These are phyloP conservation scores for Zygosaccharomyces sapae DNA, from an alignment of 1,139 yeast species.

Conservation along the genomic window DNA sequence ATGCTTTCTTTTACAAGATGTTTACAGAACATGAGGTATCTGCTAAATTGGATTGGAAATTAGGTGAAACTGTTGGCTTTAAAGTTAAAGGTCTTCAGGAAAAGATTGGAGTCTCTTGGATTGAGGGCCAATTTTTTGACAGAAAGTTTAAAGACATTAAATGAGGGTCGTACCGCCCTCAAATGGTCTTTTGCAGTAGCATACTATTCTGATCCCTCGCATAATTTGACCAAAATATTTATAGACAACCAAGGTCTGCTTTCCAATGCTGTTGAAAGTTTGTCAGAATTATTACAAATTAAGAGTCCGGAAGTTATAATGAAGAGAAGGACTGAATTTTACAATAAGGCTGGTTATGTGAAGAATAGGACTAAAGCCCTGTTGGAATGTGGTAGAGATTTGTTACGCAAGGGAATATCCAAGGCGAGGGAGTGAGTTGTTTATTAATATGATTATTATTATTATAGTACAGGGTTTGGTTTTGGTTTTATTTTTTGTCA, in stretches of 20 bases:
- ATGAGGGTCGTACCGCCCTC: constrained; percentile 68
- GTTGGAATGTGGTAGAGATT: constrained; percentile 47
- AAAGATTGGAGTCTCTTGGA: constrained; percentile 70
- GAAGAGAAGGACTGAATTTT: constrained; percentile 47
- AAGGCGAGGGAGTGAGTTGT: constrained; percentile 21
- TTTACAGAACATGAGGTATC: constrained; percentile 77
- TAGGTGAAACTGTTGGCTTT: constrained; percentile 58
- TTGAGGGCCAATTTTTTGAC: constrained; percentile 80
- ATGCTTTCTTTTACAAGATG: constrained; percentile 71
- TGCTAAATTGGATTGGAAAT: constrained; percentile 63
- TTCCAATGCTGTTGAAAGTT: constrained; percentile 70
- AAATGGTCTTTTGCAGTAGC: constrained; percentile 92
- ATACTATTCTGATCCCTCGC: constrained; percentile 52
- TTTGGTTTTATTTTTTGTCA: constrained; percentile 1
- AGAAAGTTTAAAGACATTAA: constrained; percentile 62
- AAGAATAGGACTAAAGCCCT: constrained; percentile 47
- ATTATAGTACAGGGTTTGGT: constrained; percentile 4
- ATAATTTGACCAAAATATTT: constrained; percentile 53
- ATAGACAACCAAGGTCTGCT: constrained; percentile 73
- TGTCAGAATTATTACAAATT: constrained; percentile 69
- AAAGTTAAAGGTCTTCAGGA: constrained; percentile 66
- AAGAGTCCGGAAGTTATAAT: constrained; percentile 50
- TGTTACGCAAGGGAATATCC: constrained; percentile 38
- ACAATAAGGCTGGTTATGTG: constrained; percentile 47
- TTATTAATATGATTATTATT: neutral